Conservation (phyloP, 2,329 filamentous ascomycete genomes). For the Fusarium xylarioides region DNA sequence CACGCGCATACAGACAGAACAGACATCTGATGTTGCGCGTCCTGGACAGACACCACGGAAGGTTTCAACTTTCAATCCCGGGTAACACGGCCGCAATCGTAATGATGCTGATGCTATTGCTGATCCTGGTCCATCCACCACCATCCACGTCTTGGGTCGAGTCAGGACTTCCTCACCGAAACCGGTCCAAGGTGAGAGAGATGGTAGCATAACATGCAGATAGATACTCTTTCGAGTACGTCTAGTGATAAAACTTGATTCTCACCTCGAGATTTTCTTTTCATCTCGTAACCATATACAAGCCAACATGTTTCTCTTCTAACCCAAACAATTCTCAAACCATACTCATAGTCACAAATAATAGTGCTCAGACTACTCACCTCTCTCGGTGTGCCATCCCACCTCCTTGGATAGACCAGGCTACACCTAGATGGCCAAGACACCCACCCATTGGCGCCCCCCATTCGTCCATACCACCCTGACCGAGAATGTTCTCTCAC, state of each 20-base stretch:
- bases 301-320: background rate
- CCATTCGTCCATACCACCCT: conserved; percentile 26
- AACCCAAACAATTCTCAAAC: background rate
- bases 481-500: conserved; percentile 13
- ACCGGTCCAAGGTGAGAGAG: conserved; percentile 5
- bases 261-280: background rate
- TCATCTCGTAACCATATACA: background rate
- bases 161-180: conserved; percentile 33
- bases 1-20: background rate
- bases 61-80: conserved; percentile 8
- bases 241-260: background rate
- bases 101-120: background rate
- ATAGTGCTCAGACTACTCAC: background rate
- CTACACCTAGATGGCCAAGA: conserved; percentile 36
- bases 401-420: conserved; percentile 12
- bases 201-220: background rate
- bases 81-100: conserved; percentile 16
- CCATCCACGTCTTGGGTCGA: conserved; percentile 8
- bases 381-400: conserved; percentile 35
- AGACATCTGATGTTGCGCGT: conserved; percentile 27
- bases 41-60: background rate
- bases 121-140: conserved; percentile 3
- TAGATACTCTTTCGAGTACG: background rate
- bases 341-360: background rate
- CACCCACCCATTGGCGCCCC: conserved; percentile 22